Evolutionary conservation across 306 rosid genomes (phyloP).

Genomic region (Citrullus colocynthis): DNA sequence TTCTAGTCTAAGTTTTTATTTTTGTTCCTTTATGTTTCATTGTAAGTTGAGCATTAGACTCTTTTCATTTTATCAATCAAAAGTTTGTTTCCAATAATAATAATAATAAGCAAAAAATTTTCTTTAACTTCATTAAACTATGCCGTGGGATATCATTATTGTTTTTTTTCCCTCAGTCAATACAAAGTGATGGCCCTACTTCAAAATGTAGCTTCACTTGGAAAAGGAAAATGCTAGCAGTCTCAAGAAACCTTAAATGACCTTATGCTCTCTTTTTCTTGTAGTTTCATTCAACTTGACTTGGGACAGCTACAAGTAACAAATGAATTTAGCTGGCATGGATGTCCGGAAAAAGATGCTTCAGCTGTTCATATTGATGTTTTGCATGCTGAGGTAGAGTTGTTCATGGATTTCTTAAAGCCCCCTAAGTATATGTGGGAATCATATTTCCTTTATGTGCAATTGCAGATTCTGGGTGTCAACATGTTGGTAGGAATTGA

Average conservation of each 20-base stretch:
- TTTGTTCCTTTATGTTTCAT: too few species aligned
- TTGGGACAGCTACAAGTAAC: conserved; percentile 66
- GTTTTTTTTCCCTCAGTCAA: background rate
- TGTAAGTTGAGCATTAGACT: too few species aligned
- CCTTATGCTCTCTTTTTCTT: background rate
- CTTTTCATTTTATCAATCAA: too few species aligned
- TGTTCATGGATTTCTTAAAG: background rate
- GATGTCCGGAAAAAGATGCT: conserved; percentile 68
- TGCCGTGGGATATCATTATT: background rate
- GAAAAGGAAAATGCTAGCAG: background rate
- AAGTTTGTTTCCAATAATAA: too few species aligned
- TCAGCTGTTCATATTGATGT: conserved; percentile 85
- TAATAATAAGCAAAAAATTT: background rate
- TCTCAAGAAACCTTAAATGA: background rate
- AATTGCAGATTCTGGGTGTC: conserved; percentile 71
- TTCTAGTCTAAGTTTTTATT: too few species aligned
- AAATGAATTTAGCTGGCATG: conserved; percentile 91
- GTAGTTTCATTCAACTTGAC: conserved; percentile 97
- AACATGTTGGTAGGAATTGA: conserved; percentile 85
- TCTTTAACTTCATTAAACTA: background rate
- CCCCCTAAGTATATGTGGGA: background rate
- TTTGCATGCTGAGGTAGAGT: conserved; percentile 78
- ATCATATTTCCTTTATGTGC: background rate
- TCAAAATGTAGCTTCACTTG: background rate
- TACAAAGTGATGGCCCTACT: background rate